Evolutionary conservation across 768 basidiomycete genomes (phyloP), one percentile per base, ranked within the genome.

Genomic region (Dacryopinax primogenitus): DNA sequence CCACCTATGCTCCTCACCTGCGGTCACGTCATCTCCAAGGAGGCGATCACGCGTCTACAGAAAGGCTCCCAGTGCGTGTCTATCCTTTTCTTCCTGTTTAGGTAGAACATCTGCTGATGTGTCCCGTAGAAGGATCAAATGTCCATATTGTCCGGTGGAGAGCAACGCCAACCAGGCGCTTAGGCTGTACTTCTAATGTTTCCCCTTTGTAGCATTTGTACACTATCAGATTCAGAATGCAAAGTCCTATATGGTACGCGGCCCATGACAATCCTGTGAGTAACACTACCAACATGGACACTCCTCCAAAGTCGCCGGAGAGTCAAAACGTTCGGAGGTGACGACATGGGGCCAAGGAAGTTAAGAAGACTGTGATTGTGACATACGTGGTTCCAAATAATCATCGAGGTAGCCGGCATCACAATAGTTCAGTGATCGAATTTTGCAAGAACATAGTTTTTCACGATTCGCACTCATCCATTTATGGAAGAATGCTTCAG

Each of bases 1-100:
- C 96, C 93, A 9, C 95, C 96, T 0, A 96, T 96, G 92, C 94
- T 97, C 89, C 87, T 99, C 81, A 77, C 79, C 2, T 98, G 96
- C 73, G 96, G 95, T 1, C 96, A 99, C 75, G 93, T 96, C 36
- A 86, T 99, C 47, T 87, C 91, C 1, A 88, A 88, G 73, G 95
- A 97, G 71, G 95, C 90, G 74, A 77, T 98, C 68, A 84, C 84
- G 68, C 91, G 93, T 74, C 78, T 99, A 51, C 87, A 88, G 73
- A 97, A 95, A 77, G 82, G 86, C 33, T 87, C 86, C 47, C 80
- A 82, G 86, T 87, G 76, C 79, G 95, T 86, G 64, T 64, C 74
- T 71, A 16, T 18, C 34, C 13, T 18, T 13, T 18, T n/a, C 16
- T 13, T 21, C 15, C 63, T 15, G 30, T 28, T 36, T 44, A 26